Conservation (phyloP, 257 asterid genomes). For the Gentiana dahurica region DNA sequence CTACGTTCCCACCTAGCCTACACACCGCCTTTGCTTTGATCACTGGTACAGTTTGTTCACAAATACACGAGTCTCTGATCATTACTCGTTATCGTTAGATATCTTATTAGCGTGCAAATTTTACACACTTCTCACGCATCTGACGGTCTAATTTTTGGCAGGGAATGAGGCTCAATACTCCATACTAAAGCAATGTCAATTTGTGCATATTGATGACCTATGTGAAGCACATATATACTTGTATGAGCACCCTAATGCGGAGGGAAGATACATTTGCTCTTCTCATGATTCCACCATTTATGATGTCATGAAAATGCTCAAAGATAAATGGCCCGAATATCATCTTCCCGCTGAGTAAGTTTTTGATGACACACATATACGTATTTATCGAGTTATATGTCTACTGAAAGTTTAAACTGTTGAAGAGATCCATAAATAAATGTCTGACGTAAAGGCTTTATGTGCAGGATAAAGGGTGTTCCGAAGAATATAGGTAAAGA, state of each 20-base stretch:
- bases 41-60: conserved; percentile 30
- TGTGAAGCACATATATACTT: conserved; percentile 87
- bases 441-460: no score
- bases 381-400: neutral
- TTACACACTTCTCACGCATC: no score
- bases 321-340: conserved; percentile 80
- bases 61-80: no score
- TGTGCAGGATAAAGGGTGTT: conserved; percentile 63
- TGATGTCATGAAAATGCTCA: conserved; percentile 47
- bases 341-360: conserved; percentile 62
- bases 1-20: no score
- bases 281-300: conserved; percentile 70
- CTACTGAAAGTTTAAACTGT: no score
- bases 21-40: conserved; percentile 13
- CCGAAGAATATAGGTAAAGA: conserved; percentile 54
- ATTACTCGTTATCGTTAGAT: no score
- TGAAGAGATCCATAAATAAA: neutral
- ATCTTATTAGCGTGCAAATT: no score
- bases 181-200: conserved; percentile 77
- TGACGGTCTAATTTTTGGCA: conserved; percentile 8
- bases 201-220: conserved; percentile 78
- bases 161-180: conserved; percentile 83
- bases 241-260: conserved; percentile 63
- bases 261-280: conserved; percentile 86
- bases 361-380: neutral